phyloP scores from a whole-genome alignment of 768 basidiomycete species.

The Peribolospora baueri region DNA sequence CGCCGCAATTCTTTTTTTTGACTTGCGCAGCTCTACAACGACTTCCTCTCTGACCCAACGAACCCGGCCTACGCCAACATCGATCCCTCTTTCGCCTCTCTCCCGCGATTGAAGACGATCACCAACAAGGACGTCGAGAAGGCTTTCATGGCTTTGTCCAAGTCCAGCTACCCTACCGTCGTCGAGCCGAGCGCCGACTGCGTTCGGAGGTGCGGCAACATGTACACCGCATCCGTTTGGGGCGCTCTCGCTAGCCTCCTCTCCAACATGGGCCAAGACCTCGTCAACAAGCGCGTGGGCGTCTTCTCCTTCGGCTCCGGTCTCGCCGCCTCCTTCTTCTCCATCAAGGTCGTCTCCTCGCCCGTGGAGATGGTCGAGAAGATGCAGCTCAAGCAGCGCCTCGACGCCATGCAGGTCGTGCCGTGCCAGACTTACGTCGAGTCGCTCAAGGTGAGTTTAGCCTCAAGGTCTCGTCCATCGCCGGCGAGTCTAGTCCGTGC shows the following conservation, averaged over 20 bases:
- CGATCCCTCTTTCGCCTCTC: slow-evolving; percentile 36
- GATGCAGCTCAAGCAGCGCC: slow-evolving; percentile 51
- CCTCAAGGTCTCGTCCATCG: too few species aligned
- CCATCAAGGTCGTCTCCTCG: slow-evolving; percentile 62
- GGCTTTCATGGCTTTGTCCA: slow-evolving; percentile 60
- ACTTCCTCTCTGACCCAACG: slow-evolving; percentile 59
- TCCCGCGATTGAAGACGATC: slow-evolving; percentile 46
- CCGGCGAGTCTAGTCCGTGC: background rate
- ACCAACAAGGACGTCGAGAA: slow-evolving; percentile 92
- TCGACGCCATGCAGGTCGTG: slow-evolving; percentile 69
- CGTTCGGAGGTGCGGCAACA: slow-evolving; percentile 82
- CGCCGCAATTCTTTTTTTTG: background rate
- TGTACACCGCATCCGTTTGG: slow-evolving; percentile 92
- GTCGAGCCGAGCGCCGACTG: slow-evolving; percentile 63
- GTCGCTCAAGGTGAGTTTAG: slow-evolving; percentile 29
- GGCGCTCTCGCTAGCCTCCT: slow-evolving; percentile 77
- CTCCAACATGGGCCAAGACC: slow-evolving; percentile 42
- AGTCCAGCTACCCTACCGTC: slow-evolving; percentile 44
- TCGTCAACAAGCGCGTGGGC: slow-evolving; percentile 61
- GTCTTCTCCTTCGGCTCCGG: slow-evolving; percentile 95
- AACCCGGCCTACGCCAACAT: slow-evolving; percentile 36
- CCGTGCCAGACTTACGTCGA: slow-evolving; percentile 79
- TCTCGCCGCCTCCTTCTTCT: slow-evolving; percentile 85
- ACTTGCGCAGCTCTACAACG: slow-evolving; percentile 37
- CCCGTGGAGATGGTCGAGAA: slow-evolving; percentile 55